A percentile compares a stretch with the other conserved stretches of the same genome.
These are phyloP conservation scores for Papiliotrema laurentii DNA, from an alignment of 1,284 basidiomycete species.

Conservation along the genomic window DNA sequence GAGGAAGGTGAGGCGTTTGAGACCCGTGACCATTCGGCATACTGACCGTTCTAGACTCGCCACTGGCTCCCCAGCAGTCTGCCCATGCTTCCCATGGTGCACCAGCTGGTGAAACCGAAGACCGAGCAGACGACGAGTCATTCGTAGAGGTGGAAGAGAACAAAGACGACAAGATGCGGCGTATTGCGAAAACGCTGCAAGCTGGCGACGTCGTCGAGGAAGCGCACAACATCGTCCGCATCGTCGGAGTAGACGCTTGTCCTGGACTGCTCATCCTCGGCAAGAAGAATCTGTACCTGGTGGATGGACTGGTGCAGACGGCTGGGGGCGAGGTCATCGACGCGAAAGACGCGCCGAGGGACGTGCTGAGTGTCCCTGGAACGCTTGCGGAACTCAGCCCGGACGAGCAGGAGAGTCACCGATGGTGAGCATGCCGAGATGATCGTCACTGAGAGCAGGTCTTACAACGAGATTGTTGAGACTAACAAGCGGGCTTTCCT, in stretches of 20 bases:
- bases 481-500: constrained; percentile 78
- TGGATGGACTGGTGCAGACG: constrained; percentile 87
- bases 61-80: not conserved
- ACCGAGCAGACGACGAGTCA: constrained; percentile 24
- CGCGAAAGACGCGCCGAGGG: constrained; percentile 75
- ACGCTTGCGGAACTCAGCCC: constrained; percentile 73
- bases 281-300: constrained; percentile 76
- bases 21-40: no score
- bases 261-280: constrained; percentile 85
- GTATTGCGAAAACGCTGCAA: constrained; percentile 58
- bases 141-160: constrained; percentile 46
- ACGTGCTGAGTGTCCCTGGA: constrained; percentile 77
- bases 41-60: not conserved
- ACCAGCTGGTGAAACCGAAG: constrained; percentile 10
- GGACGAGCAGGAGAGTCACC: constrained; percentile 64
- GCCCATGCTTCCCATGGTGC: no score
- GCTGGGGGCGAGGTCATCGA: constrained; percentile 84
- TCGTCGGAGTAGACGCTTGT: constrained; percentile 80
- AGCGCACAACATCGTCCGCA: constrained; percentile 70
- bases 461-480: constrained; percentile 69
- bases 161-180: constrained; percentile 63
- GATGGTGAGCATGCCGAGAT: constrained; percentile 58
- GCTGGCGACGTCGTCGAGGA: constrained; percentile 87
- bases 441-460: constrained; percentile 51
- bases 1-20: constrained; percentile 59